phyloP scores from a whole-genome alignment of 805 yeast genomes.

The Candida suzukii region DNA sequence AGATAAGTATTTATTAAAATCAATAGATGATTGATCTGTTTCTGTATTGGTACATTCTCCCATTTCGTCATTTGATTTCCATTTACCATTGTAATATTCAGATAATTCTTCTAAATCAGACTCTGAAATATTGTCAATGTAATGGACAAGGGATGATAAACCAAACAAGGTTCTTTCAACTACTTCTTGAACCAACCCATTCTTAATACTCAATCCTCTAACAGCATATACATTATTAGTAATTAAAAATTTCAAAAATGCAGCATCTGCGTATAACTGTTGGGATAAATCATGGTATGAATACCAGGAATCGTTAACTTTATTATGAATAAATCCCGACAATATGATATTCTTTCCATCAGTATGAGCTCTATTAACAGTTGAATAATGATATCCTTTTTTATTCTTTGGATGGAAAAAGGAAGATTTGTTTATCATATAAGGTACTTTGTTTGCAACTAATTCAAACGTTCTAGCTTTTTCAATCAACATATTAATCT shows the following conservation, averaged over 20 bases:
- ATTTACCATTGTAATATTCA: slow-evolving; percentile 9
- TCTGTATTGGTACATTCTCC: slow-evolving; percentile 1
- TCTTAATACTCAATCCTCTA: slow-evolving; percentile 18
- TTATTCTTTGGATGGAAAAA: slow-evolving; percentile 22
- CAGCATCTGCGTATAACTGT: slow-evolving; percentile 31
- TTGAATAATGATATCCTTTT: slow-evolving; percentile 17
- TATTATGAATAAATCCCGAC: slow-evolving; percentile 18
- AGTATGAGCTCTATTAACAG: slow-evolving; percentile 4
- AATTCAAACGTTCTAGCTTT: slow-evolving; percentile 22
- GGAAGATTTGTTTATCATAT: slow-evolving; percentile 19
- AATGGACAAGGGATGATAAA: slow-evolving; percentile 16
- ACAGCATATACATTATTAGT: slow-evolving; percentile 17
- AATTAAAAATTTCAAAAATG: slow-evolving; percentile 29
- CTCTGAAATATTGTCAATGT: slow-evolving; percentile 9
- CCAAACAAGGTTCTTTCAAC: slow-evolving; percentile 24
- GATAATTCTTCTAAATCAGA: slow-evolving; percentile 12
- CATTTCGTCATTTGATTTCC: neutral
- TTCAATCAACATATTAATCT: slow-evolving; percentile 15
- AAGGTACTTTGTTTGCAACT: slow-evolving; percentile 23
- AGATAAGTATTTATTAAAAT: slow-evolving; percentile 21
- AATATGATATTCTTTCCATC: slow-evolving; percentile 4
- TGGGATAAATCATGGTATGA: slow-evolving; percentile 31
- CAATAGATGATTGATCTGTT: slow-evolving; percentile 9
- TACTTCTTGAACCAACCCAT: slow-evolving; percentile 22
- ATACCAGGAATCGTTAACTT: slow-evolving; percentile 23